Evolutionary conservation across 139 green algal genomes (phyloP).

Genomic region (Coelastrella sp.): DNA sequence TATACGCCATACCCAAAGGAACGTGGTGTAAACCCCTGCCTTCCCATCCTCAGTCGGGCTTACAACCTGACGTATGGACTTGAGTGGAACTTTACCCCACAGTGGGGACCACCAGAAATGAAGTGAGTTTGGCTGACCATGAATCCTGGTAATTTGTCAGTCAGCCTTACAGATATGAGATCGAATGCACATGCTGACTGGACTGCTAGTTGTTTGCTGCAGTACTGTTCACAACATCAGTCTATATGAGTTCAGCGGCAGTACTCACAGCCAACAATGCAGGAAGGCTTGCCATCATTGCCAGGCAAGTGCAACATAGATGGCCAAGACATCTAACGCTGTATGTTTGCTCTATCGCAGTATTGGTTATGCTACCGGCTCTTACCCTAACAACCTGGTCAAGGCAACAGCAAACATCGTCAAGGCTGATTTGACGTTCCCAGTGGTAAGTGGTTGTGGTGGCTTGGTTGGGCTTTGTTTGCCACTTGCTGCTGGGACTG

Average conservation of each 20-base stretch:
- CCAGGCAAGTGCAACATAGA: no score
- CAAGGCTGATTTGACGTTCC: constrained; percentile 9
- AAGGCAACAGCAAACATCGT: background rate
- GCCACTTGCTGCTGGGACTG: background rate
- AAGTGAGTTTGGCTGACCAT: background rate
- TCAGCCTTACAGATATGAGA: no score
- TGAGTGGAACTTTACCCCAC: constrained; percentile 3
- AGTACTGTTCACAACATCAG: no score
- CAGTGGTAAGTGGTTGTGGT: background rate
- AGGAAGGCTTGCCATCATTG: no score
- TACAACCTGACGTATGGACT: constrained; percentile 12
- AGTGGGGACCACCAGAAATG: background rate
- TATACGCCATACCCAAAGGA: background rate
- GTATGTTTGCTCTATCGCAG: no score
- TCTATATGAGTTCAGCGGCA: no score
- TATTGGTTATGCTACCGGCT: background rate
- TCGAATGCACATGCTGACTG: no score
- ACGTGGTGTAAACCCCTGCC: background rate
- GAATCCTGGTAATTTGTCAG: background rate
- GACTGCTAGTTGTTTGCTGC: no score
- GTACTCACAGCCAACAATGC: no score
- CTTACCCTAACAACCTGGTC: background rate
- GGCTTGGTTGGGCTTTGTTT: background rate
- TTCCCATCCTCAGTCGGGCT: constrained; percentile 26
- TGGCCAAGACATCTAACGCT: no score